These are phyloP conservation scores for Cystobasidium sp. DNA, from an alignment of 1,284 basidiomycete genomes.

Conservation along the genomic window DNA sequence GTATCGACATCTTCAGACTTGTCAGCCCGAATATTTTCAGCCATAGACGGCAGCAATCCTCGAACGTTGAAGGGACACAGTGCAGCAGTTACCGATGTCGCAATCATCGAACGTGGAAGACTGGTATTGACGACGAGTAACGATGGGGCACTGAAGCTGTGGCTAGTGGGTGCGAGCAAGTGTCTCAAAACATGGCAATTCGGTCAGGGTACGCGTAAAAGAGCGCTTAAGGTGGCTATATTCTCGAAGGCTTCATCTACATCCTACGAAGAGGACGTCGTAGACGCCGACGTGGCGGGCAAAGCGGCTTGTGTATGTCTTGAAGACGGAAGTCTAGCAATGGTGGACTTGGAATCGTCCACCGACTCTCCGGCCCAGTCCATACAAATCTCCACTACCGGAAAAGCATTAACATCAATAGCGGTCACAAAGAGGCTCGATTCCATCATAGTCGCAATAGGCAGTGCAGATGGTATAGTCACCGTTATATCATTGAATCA, in stretches of 20 bases:
- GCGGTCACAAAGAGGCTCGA: background rate
- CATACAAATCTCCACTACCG: background rate
- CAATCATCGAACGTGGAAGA: slow-evolving; percentile 49
- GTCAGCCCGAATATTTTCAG: slow-evolving; percentile 57
- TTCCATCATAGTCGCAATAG: slow-evolving; percentile 13
- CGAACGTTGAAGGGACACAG: slow-evolving; percentile 57
- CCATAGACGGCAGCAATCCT: slow-evolving; percentile 60
- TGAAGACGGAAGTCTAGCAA: slow-evolving; percentile 27
- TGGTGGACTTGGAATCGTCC: slow-evolving; percentile 19
- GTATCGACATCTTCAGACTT: slow-evolving; percentile 59
- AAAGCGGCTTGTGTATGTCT: slow-evolving; percentile 2
- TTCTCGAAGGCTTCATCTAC: background rate
- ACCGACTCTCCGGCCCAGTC: slow-evolving; percentile 6
- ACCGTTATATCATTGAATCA: background rate
- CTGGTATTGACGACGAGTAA: slow-evolving; percentile 57
- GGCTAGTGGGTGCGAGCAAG: slow-evolving; percentile 42
- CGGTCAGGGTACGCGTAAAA: slow-evolving; percentile 7
- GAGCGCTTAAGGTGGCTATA: slow-evolving; percentile 8
- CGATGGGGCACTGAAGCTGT: slow-evolving; percentile 59
- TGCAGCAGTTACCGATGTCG: slow-evolving; percentile 53
- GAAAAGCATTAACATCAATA: slow-evolving; percentile 20
- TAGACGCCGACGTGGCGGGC: background rate
- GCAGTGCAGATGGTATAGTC: slow-evolving; percentile 22
- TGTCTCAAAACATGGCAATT: slow-evolving; percentile 37
- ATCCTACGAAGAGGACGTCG: background rate